A percentile compares a stretch with the other conserved stretches of the same genome.
Evolutionary conservation across 1,284 basidiomycete species (phyloP).

Genomic region (Erythrobasidium hasegawianum): DNA sequence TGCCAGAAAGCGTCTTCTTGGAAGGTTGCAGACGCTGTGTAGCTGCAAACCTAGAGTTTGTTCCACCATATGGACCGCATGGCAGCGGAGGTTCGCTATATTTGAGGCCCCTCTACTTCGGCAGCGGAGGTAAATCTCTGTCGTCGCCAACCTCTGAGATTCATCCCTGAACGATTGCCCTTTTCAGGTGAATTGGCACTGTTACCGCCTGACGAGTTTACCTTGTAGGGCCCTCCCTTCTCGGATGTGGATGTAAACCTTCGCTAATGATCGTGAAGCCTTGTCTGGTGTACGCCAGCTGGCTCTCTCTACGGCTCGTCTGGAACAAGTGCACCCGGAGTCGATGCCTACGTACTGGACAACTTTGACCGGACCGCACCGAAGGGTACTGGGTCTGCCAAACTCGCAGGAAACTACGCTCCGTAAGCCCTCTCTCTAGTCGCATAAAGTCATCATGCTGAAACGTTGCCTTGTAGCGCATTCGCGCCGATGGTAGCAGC

Average conservation of each 20-base stretch:
- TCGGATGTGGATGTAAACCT: not conserved
- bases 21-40: constrained; percentile 45
- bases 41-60: constrained; percentile 48
- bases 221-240: constrained; percentile 38
- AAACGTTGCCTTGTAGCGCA: constrained; percentile 13
- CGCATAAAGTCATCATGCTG: too few species aligned
- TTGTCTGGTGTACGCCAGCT: constrained; percentile 49
- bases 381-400: constrained; percentile 44
- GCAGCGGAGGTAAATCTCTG: constrained; percentile 45
- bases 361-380: constrained; percentile 49
- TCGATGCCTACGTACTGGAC: constrained; percentile 49
- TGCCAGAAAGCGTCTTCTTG: constrained; percentile 42
- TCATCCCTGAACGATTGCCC: too few species aligned
- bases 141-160: constrained; percentile 4
- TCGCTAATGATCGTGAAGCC: constrained; percentile 2
- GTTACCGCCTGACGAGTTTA: constrained; percentile 45
- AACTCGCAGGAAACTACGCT: constrained; percentile 49
- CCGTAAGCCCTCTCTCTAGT: constrained; percentile 42
- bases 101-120: constrained; percentile 46
- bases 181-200: too few species aligned
- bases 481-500: constrained; percentile 45
- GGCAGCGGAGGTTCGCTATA: constrained; percentile 45
- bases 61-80: constrained; percentile 44
- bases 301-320: constrained; percentile 48
- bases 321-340: constrained; percentile 45